Base-by-base conservation (phyloP, 176 grass and related monocot genomes). In the Aechmea fasciata region DNA sequence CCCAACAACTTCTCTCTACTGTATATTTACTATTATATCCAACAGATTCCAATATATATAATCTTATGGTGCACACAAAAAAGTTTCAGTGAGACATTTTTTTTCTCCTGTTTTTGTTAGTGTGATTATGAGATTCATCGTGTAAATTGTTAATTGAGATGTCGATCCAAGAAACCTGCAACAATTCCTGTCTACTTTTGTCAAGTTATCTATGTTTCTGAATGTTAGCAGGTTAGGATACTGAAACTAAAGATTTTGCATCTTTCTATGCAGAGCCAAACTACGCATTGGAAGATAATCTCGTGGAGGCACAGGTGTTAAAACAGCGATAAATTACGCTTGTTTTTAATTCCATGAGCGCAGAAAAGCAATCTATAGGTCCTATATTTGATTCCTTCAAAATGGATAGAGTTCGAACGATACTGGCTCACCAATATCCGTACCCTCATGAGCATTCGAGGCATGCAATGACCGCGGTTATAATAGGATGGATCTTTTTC, bases 401-500 rank as follows among this genome's bases (percentile, higher is more conserved):
- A 48, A 93, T 99, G 94, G 82, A 93, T 71, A 84, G 84, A 68
- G 82, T 99, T 29, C 86, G 89, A 70, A 99, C 87, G 61, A 93
- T 99, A 41, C 70, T 99, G 47, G 78, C 79, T 78, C 84, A 90
- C 62, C 86, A 79, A 75, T 90, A 99, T 47, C 87, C 84, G 2
- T 99, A 99, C 70, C 94, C 89, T 1, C 85, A 92, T 73, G 84
- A 99, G 77, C 94, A 99, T 52, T 90, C 78, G 9, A 99, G 83
- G 65, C 94, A 99, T 81, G 88, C 88, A 48, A 77, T 99, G 78
- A 99, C 82, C 72, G 84, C 84, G 9, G 84, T 97, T 28, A 83
- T 99, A 17, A 81, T 70, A 50, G 85, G 89, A 28, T 93, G 94
- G 79, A 69, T 93, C 69, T 93, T 97, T 79, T 92, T 99, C 65